phyloP scores from a whole-genome alignment of 305 asterid genomes.

The Salvia sclarea region DNA sequence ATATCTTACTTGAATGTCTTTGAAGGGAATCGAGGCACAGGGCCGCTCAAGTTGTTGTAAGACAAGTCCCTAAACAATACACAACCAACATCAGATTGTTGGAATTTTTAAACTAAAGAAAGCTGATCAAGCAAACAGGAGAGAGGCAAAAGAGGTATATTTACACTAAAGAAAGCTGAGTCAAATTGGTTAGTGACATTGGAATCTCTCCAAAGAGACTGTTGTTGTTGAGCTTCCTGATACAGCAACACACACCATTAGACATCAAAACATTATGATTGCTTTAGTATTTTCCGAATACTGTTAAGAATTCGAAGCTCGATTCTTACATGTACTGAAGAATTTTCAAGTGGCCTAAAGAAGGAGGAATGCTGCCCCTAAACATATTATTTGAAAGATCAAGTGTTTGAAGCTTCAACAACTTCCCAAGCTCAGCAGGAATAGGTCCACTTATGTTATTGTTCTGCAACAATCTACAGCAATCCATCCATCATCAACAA shows the following conservation, averaged over 20 bases:
- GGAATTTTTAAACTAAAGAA: constrained; percentile 7
- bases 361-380: constrained; percentile 67
- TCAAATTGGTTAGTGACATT: constrained; percentile 62
- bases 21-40: constrained; percentile 71
- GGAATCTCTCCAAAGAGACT: constrained; percentile 79
- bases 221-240: constrained; percentile 91
- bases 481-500: constrained; percentile 23
- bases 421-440: constrained; percentile 72
- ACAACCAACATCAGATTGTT: constrained; percentile 26
- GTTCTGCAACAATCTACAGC: constrained; percentile 77
- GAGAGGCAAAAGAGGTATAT: constrained; percentile 37
- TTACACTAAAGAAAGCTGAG: constrained; percentile 83
- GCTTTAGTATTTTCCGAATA: background rate
- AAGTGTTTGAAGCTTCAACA: constrained; percentile 75
- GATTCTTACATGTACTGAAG: constrained; percentile 75
- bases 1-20: constrained; percentile 75
- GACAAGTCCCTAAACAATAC: constrained; percentile 72
- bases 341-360: constrained; percentile 56
- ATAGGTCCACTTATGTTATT: constrained; percentile 77
- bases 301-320: constrained; percentile 7
- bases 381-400: constrained; percentile 79
- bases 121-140: background rate
- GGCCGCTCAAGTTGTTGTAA: constrained; percentile 89
- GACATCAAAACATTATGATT: background rate
- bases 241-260: constrained; percentile 26